These are phyloP conservation scores for Starmera quercuum DNA, from an alignment of 805 yeast species.

Conservation along the genomic window DNA sequence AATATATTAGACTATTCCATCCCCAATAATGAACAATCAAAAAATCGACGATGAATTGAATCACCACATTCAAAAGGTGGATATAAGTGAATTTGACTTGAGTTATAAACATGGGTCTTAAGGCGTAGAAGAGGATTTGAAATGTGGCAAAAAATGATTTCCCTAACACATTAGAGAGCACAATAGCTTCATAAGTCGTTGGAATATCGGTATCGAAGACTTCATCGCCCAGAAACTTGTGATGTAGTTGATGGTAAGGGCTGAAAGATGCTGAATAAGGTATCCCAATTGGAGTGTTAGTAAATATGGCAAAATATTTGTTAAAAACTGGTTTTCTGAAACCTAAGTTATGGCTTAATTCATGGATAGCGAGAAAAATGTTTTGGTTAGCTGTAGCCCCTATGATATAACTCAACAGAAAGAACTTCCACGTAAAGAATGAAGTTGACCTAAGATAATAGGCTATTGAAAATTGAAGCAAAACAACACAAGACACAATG, in stretches of 20 bases:
- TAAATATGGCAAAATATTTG: conserved; percentile 65
- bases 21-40: conserved; percentile 58
- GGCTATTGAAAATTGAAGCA: conserved; percentile 61
- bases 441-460: conserved; percentile 49
- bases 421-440: conserved; percentile 45
- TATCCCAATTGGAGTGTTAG: conserved; percentile 81
- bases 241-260: conserved; percentile 89
- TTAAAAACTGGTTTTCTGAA: conserved; percentile 75
- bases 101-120: conserved; percentile 83
- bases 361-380: conserved; percentile 81
- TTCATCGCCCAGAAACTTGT: conserved; percentile 83
- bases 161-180: conserved; percentile 72
- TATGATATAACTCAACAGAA: conserved; percentile 60
- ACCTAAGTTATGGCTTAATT: conserved; percentile 75
- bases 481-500: conserved; percentile 57
- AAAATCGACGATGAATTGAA: conserved; percentile 53
- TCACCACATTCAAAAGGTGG: conserved; percentile 56
- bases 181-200: conserved; percentile 64
- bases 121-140: conserved; percentile 83
- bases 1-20: conserved; percentile 51
- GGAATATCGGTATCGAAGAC: conserved; percentile 84
- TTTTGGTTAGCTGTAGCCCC: conserved; percentile 89
- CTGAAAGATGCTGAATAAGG: conserved; percentile 83
- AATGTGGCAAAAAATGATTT: conserved; percentile 87
- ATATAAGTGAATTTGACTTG: conserved; percentile 65